Conservation (phyloP, 805 yeast species). For the Hanseniaspora thailandica region DNA sequence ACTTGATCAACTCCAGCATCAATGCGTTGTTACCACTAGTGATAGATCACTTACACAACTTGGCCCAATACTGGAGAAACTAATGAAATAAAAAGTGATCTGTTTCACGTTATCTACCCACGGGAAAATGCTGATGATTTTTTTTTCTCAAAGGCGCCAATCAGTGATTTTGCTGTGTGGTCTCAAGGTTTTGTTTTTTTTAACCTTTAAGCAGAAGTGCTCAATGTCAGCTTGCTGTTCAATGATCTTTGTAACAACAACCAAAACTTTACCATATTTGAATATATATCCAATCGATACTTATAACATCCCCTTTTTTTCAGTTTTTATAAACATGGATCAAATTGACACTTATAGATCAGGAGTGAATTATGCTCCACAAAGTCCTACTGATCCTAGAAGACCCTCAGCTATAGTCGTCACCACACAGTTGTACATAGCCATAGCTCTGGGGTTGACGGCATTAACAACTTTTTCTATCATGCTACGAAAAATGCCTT, state of each 20-base stretch:
- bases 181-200: too few species aligned
- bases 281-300: too few species aligned
- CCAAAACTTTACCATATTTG: too few species aligned
- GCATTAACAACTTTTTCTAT: slow-evolving; percentile 63
- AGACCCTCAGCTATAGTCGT: slow-evolving; percentile 45
- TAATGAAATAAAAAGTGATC: too few species aligned
- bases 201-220: too few species aligned
- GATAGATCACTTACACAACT: slow-evolving; percentile 83
- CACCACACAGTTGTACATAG: slow-evolving; percentile 64
- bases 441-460: slow-evolving; percentile 51
- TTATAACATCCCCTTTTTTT: neutral
- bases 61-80: slow-evolving; percentile 97
- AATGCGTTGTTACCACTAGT: slow-evolving; percentile 89
- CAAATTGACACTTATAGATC: neutral
- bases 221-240: too few species aligned
- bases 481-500: slow-evolving; percentile 63
- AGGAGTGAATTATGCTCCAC: neutral
- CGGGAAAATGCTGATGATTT: too few species aligned
- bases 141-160: too few species aligned
- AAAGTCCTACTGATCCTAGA: slow-evolving; percentile 25
- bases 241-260: too few species aligned
- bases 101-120: neutral
- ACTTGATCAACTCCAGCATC: slow-evolving; percentile 84
- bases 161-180: too few species aligned
- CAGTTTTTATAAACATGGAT: neutral